Conservation (phyloP, 2,329 filamentous ascomycete genomes). For the Colletotrichum horii region DNA sequence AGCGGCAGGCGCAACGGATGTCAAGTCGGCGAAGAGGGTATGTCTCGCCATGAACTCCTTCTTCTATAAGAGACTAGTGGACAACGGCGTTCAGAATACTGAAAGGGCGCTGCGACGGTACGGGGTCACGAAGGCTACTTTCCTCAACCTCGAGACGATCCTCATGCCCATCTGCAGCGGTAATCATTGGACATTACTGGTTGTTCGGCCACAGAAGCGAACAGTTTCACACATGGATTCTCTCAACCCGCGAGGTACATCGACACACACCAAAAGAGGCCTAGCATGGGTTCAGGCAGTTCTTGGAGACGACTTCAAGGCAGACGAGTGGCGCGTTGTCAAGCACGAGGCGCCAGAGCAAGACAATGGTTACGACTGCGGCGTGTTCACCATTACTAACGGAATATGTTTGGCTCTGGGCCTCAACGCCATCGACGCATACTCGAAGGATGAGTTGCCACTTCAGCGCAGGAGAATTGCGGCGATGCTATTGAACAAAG, state of each 20-base stretch:
- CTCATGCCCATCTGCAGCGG: constrained; percentile 71
- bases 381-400: constrained; percentile 79
- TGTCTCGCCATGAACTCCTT: constrained; percentile 69
- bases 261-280: constrained; percentile 44
- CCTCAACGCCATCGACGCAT: constrained; percentile 53
- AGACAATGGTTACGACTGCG: constrained; percentile 74
- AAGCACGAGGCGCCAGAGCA: constrained; percentile 60
- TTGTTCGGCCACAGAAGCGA: constrained; percentile 65
- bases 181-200: constrained; percentile 75
- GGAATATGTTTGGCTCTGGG: constrained; percentile 66
- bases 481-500: constrained; percentile 69
- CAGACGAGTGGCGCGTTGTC: constrained; percentile 64
- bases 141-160: constrained; percentile 70
- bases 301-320: constrained; percentile 57
- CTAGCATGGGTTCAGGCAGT: constrained; percentile 63
- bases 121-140: constrained; percentile 63
- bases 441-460: constrained; percentile 59
- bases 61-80: constrained; percentile 63
- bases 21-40: constrained; percentile 50
- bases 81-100: constrained; percentile 50
- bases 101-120: constrained; percentile 62
- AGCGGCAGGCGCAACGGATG: constrained; percentile 55
- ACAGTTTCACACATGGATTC: constrained; percentile 75
- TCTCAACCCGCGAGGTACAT: constrained; percentile 49
- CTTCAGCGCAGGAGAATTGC: constrained; percentile 68